These are phyloP conservation scores for Penicillium crustosum DNA, from an alignment of 2,329 filamentous ascomycete genomes.

Conservation along the genomic window DNA sequence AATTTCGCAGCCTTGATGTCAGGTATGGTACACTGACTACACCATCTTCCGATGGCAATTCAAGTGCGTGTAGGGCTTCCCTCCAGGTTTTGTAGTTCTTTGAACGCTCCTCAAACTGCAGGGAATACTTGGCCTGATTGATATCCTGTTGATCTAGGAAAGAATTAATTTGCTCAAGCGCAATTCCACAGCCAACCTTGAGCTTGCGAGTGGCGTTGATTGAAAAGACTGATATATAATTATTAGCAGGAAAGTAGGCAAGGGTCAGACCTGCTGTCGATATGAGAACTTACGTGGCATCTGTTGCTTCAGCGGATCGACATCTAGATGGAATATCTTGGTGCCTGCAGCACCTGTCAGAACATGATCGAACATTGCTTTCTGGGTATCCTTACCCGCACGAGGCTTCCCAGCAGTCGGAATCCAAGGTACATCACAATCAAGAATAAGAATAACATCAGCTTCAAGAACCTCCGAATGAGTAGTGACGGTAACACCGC, in stretches of 20 bases:
- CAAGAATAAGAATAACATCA: slow-evolving; percentile 77
- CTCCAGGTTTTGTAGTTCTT: slow-evolving; percentile 13
- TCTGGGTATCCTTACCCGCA: slow-evolving; percentile 1
- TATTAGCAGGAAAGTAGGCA: slow-evolving; percentile 26
- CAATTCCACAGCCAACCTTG: slow-evolving; percentile 46
- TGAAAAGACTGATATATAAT: slow-evolving; percentile 43
- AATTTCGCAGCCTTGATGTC: slow-evolving; percentile 53
- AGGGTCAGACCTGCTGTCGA: slow-evolving; percentile 17
- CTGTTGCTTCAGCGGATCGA: slow-evolving; percentile 66
- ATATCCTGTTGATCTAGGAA: slow-evolving; percentile 14
- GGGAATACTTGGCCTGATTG: neutral
- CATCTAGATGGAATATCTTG: slow-evolving; percentile 63
- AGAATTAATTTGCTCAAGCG: slow-evolving; percentile 51
- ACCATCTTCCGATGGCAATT: slow-evolving; percentile 5
- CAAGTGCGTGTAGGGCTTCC: neutral
- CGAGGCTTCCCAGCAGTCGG: slow-evolving; percentile 63
- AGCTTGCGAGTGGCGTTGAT: slow-evolving; percentile 43
- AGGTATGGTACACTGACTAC: slow-evolving; percentile 54
- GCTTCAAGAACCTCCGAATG: slow-evolving; percentile 71
- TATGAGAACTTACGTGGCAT: slow-evolving; percentile 69
- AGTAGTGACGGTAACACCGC: slow-evolving; percentile 70
- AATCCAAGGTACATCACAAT: slow-evolving; percentile 92
- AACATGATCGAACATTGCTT: neutral
- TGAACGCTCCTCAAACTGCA: slow-evolving; percentile 10
- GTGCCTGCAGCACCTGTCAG: slow-evolving; percentile 42